These are phyloP conservation scores for Ashbya aceris DNA, from an alignment of 1,139 yeast genomes.

Conservation along the genomic window DNA sequence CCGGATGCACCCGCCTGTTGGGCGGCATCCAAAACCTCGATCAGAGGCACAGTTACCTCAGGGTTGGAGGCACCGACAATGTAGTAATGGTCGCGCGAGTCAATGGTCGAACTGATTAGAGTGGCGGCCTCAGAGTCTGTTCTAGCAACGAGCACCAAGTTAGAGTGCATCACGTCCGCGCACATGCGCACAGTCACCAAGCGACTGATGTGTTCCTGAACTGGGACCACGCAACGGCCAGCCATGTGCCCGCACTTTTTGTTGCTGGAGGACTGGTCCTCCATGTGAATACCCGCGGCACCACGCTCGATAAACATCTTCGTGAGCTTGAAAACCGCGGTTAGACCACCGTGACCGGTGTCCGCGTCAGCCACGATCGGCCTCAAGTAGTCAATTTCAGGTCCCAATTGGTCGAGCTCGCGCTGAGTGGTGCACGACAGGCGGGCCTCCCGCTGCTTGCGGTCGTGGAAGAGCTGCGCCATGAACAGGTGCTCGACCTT, in stretches of 20 bases:
- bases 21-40: constrained; percentile 73
- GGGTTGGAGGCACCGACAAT: constrained; percentile 89
- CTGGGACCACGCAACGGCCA: constrained; percentile 95
- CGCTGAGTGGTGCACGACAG: constrained; percentile 52
- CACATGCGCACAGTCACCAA: constrained; percentile 90
- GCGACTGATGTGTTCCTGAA: constrained; percentile 93
- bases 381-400: constrained; percentile 69
- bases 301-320: constrained; percentile 96
- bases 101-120: constrained; percentile 85
- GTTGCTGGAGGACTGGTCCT: constrained; percentile 98
- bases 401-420: constrained; percentile 35
- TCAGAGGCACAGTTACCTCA: constrained; percentile 55
- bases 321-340: constrained; percentile 91
- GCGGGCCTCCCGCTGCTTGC: constrained; percentile 89
- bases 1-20: constrained; percentile 69
- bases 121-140: constrained; percentile 98
- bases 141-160: constrained; percentile 82
- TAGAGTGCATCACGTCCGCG: constrained; percentile 87
- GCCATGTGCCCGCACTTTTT: constrained; percentile 97
- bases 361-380: constrained; percentile 97
- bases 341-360: constrained; percentile 97
- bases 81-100: constrained; percentile 89
- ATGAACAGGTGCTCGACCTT: constrained; percentile 95
- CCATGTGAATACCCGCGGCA: constrained; percentile 98
- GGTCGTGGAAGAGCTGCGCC: constrained; percentile 95